Conservation (phyloP, 2,329 filamentous ascomycete genomes). For the Botrytis fabae region DNA sequence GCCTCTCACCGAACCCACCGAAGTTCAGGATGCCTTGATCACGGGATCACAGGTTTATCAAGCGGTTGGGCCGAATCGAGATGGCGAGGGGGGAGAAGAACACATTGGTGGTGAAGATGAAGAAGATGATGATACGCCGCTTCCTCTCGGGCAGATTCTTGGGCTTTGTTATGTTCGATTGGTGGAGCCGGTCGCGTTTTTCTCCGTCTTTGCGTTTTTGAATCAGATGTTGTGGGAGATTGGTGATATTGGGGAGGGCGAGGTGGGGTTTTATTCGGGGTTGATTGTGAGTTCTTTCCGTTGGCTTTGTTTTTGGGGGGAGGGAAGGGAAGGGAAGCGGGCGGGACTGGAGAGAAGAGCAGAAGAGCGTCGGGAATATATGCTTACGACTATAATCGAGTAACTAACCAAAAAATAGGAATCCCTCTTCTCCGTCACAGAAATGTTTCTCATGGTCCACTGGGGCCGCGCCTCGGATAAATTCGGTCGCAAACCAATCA, state of each 20-base stretch:
- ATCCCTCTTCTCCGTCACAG: constrained; percentile 70
- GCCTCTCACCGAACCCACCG: not conserved
- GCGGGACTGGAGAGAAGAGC: not conserved
- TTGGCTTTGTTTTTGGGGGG: not conserved
- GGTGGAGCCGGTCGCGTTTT: constrained; percentile 79
- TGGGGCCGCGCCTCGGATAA: constrained; percentile 71
- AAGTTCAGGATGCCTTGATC: not conserved
- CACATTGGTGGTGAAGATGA: not conserved
- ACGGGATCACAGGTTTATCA: not conserved
- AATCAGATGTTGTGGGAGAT: constrained; percentile 73
- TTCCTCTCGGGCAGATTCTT: constrained; percentile 66
- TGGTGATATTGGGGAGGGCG: constrained; percentile 59
- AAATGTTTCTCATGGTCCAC: constrained; percentile 74
- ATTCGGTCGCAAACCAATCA: constrained; percentile 69
- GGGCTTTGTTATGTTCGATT: constrained; percentile 72
- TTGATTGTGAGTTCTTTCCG: constrained; percentile 52
- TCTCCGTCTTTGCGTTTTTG: constrained; percentile 79
- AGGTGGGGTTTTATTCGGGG: constrained; percentile 78
- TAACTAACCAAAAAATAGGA: constrained; percentile 43
- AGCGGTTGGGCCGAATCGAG: not conserved
- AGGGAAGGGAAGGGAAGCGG: not conserved
- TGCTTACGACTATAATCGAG: not conserved
- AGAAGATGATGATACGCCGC: constrained; percentile 46
- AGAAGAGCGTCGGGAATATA: not conserved
- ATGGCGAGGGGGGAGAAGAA: not conserved